phyloP scores from a whole-genome alignment of 192 early-diverging fungal species.

The Podila epicladia region DNA sequence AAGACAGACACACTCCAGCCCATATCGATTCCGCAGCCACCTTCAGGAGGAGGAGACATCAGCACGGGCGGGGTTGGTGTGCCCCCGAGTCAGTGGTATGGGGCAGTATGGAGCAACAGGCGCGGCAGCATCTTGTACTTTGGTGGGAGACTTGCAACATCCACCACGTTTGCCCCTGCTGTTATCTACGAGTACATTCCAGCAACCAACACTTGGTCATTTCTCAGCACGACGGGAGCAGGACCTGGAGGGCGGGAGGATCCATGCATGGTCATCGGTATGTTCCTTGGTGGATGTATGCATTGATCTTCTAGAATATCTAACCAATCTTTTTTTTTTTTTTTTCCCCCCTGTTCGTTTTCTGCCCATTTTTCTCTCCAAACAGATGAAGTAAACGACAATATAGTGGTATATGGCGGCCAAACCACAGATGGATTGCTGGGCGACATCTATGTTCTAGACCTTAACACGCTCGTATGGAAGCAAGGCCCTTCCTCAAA shows the following conservation, averaged over 20 bases:
- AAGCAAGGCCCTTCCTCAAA: not conserved
- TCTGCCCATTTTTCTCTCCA: not conserved
- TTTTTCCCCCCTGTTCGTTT: not conserved
- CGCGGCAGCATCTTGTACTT: slow-evolving; percentile 33
- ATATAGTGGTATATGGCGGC: slow-evolving; percentile 23
- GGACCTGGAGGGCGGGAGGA: slow-evolving; percentile 12
- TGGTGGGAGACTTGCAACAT: slow-evolving; percentile 6
- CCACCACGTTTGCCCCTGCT: not conserved
- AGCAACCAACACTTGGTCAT: slow-evolving; percentile 7
- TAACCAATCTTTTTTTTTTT: not conserved
- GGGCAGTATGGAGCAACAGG: slow-evolving; percentile 6
- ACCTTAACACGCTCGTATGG: slow-evolving; percentile 20
- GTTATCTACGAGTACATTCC: slow-evolving; percentile 27
- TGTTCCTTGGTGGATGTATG: not conserved
- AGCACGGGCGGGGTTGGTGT: slow-evolving; percentile 9
- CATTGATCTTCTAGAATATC: not conserved
- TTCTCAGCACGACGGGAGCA: slow-evolving; percentile 9
- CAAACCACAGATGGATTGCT: slow-evolving; percentile 1
- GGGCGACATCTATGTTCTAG: slow-evolving; percentile 22
- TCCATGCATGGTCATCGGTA: slow-evolving; percentile 27
- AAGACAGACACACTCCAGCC: slow-evolving; percentile 7
- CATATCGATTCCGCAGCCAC: not conserved
- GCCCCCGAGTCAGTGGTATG: slow-evolving; percentile 16
- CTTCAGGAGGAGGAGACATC: not conserved
- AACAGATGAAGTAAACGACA: slow-evolving; percentile 8